Base-by-base conservation (phyloP, 768 basidiomycete genomes). In the Neoboletus subvelutipes region DNA sequence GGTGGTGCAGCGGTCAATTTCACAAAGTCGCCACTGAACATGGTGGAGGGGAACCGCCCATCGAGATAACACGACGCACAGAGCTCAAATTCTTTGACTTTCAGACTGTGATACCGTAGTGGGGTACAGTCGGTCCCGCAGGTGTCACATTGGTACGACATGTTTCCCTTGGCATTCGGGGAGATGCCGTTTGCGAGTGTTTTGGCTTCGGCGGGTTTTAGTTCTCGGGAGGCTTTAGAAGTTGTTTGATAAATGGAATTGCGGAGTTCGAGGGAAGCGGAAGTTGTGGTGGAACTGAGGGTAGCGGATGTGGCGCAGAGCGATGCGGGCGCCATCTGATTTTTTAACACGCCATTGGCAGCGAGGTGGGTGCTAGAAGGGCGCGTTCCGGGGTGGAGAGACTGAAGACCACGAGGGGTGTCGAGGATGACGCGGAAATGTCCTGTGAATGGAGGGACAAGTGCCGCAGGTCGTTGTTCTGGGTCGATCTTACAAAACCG, bases 361-460 rank as follows among this genome's bases (percentile, higher is more conserved):
- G 73, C 68, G 40, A 74, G 75, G 36, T 75, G 71, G 15, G 79
- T 76, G 52, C 77, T 76, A 5, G 77, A 64, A 34, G 83, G 83
- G 17, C 83, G 82, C 10, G 87, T 88, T 3, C 90, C 90, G 3
- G 91, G 85, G 71, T 94, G 97, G 11, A 97, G 82, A 15, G 97
- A 97, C 64, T 94, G 92, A 2, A 99, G 82, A 15, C 97, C 97
- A 45, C 94, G 90, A 33, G 97, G 97, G 0, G 96, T 94, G 69
- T 99, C 97, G 62, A 98, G 85, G 52, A 97, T 86, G 67, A 99
- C 92, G 56, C 97, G 90, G 85, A 96, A 99, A 73, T 99, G 97
- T 26, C 97, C 97, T 2, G 97, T 98, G 74, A 98, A 98, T 26
- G 97, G 97, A 22, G 97, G 97, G 8, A 90, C 94, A 22, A 98